Conservation (phyloP, 1,139 yeast species). For the Kurtzmaniella quercitrusa region DNA sequence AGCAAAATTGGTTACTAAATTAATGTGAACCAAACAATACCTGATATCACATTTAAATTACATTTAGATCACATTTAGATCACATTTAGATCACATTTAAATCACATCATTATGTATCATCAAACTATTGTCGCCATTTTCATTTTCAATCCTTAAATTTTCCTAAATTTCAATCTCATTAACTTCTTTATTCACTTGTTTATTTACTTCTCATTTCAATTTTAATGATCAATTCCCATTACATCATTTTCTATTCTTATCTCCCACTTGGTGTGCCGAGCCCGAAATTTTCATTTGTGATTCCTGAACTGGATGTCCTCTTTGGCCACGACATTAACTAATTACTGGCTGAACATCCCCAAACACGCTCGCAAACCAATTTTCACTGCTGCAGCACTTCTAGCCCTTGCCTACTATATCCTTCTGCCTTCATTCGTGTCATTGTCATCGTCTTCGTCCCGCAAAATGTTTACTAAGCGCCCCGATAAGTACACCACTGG, state of each 20-base stretch:
- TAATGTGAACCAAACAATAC: too few relatives aligned
- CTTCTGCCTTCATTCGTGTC: conserved; percentile 20
- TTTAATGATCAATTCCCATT: background rate
- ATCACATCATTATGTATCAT: too few relatives aligned
- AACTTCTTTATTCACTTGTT: background rate
- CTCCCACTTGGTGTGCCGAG: background rate
- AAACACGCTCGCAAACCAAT: background rate
- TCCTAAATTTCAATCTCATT: background rate
- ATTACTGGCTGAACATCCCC: conserved; percentile 2
- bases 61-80: too few relatives aligned
- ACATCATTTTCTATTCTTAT: background rate
- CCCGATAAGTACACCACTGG: conserved; percentile 83
- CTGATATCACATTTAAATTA: too few relatives aligned
- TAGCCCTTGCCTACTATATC: conserved; percentile 16
- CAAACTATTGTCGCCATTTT: too few relatives aligned
- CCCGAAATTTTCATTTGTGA: background rate
- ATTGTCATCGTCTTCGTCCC: conserved; percentile 10
- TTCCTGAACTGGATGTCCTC: background rate
- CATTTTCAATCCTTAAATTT: too few relatives aligned
- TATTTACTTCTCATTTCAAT: background rate
- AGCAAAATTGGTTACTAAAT: too few relatives aligned
- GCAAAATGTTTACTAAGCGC: conserved; percentile 46
- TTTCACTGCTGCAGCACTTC: conserved; percentile 1
- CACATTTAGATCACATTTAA: too few relatives aligned
- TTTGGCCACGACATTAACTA: background rate